A percentile compares a stretch with the other conserved stretches of the same genome.
These are phyloP conservation scores for Umbellularia californica DNA, from an alignment of 164 flowering plant species.

Conservation along the genomic window DNA sequence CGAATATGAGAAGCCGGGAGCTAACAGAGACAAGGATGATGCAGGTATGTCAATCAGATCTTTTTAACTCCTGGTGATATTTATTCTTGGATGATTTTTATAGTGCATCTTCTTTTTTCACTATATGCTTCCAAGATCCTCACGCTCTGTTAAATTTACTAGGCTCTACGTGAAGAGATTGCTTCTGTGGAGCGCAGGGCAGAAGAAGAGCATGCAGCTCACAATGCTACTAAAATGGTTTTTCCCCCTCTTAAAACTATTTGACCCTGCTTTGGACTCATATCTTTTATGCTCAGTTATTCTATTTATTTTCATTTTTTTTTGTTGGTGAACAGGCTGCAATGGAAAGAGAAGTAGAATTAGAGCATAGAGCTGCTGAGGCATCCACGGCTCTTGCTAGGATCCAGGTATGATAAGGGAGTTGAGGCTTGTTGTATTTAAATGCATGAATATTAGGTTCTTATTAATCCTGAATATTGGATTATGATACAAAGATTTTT, in stretches of 20 bases:
- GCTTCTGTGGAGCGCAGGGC: conserved; percentile 82
- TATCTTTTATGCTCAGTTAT: neutral
- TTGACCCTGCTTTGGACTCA: neutral
- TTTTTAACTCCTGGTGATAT: neutral
- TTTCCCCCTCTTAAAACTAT: neutral
- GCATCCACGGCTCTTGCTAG: conserved; percentile 88
- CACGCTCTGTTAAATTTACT: conserved; percentile 5
- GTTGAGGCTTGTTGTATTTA: neutral
- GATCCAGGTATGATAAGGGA: conserved; percentile 56
- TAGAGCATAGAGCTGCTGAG: conserved; percentile 89
- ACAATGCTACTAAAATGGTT: conserved; percentile 92
- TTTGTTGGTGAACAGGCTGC: conserved; percentile 55
- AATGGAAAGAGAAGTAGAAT: conserved; percentile 93
- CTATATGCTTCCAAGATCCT: neutral
- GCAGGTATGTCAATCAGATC: conserved; percentile 50
- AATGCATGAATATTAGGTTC: neutral
- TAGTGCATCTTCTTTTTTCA: neutral
- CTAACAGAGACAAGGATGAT: conserved; percentile 94
- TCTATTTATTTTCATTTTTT: conserved; percentile 7
- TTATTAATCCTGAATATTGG: too few species aligned
- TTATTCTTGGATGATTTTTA: neutral
- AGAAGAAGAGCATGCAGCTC: conserved; percentile 94
- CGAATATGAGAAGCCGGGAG: conserved; percentile 90
- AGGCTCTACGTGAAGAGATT: conserved; percentile 96
- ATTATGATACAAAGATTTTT: neutral